A percentile compares a stretch with the other conserved stretches of the same genome.
These are phyloP conservation scores for Globisporangium lucens DNA, from an alignment of 352 stramenopile species.

Conservation along the genomic window DNA sequence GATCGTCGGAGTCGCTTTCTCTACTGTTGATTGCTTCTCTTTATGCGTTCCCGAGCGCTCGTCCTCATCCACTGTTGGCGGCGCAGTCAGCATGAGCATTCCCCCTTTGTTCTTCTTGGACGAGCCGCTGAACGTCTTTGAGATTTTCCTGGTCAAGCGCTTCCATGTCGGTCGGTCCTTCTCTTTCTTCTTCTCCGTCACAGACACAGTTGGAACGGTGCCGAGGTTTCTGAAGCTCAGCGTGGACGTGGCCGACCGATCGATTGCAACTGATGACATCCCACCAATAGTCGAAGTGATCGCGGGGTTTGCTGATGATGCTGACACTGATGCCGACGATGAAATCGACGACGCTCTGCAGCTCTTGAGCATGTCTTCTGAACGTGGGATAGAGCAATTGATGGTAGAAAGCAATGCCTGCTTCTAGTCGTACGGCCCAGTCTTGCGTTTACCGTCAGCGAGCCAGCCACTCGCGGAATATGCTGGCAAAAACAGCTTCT, in stretches of 20 bases:
- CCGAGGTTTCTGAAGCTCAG: not conserved
- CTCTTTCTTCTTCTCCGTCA: not conserved
- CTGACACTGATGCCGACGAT: not conserved
- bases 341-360: slow-evolving; percentile 1
- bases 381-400: not conserved
- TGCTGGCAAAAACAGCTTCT: not conserved
- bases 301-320: not conserved
- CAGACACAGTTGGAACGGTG: not conserved
- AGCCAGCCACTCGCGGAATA: not conserved
- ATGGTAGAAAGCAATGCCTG: not conserved
- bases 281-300: not conserved
- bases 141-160: slow-evolving; percentile 14
- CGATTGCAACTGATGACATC: not conserved
- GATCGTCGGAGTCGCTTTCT: not conserved
- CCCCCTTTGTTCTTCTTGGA: not conserved
- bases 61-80: not conserved
- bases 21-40: not conserved
- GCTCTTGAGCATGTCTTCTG: not conserved
- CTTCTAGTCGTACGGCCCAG: not conserved
- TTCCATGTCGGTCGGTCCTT: slow-evolving; percentile 13
- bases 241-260: slow-evolving; percentile 2
- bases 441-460: not conserved
- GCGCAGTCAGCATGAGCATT: not conserved
- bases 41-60: not conserved
- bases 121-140: slow-evolving; percentile 5